Evolutionary conservation across 495 filamentous ascomycete genomes (phyloP).

Genomic region (Mycothermus thermophilus): DNA sequence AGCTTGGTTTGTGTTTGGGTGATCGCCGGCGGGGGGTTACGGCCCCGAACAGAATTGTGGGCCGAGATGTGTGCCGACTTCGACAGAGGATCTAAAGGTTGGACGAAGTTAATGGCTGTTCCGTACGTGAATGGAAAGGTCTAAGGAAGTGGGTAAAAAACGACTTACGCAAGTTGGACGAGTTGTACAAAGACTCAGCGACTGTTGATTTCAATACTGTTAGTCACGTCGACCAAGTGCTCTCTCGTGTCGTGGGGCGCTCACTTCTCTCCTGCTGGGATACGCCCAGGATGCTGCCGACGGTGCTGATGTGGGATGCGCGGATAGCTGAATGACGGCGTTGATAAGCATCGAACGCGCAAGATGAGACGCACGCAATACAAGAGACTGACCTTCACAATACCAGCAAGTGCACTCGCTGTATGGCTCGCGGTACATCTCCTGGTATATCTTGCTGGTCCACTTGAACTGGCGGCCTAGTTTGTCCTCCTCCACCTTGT

Average conservation of each 20-base stretch:
- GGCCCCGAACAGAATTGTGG: no score
- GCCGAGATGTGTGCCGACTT: no score
- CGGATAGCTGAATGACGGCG: conserved; percentile 40
- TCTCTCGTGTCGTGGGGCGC: no score
- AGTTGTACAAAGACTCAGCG: conserved; percentile 38
- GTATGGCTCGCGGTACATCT: conserved; percentile 50
- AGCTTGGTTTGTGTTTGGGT: no score
- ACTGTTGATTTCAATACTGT: conserved; percentile 28
- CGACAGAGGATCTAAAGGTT: no score
- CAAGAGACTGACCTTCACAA: conserved; percentile 51
- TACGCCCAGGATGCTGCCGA: conserved; percentile 26
- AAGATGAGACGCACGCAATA: no score
- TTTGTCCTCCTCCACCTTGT: conserved; percentile 56
- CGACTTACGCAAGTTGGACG: conserved; percentile 17
- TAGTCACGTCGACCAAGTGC: no score
- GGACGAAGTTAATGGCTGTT: no score
- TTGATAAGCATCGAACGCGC: no score
- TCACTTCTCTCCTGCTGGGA: conserved; percentile 35
- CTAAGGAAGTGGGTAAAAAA: no score
- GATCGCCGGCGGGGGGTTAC: no score
- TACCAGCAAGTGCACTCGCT: conserved; percentile 85
- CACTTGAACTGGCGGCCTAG: conserved; percentile 55
- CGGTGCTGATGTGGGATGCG: conserved; percentile 39
- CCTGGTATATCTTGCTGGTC: conserved; percentile 58
- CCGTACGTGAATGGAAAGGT: no score